These are phyloP conservation scores for Mycena latifolia DNA, from an alignment of 768 basidiomycete genomes.

Conservation along the genomic window DNA sequence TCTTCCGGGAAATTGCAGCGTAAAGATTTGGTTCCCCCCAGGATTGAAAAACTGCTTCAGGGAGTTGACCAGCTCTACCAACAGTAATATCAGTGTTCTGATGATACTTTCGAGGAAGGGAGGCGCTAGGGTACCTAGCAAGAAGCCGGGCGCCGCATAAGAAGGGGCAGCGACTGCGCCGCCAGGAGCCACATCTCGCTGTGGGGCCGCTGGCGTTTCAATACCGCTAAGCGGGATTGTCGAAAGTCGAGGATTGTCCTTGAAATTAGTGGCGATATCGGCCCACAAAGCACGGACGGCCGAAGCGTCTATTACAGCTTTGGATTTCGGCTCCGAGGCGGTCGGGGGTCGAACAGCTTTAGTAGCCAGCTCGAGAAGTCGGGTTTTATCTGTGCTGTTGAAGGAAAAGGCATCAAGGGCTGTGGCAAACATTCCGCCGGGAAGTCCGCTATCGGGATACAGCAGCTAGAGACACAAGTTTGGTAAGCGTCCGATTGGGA, in stretches of 20 bases:
- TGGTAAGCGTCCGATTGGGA: too few species aligned
- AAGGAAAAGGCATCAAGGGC: slow-evolving; percentile 9
- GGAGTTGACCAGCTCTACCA: background rate
- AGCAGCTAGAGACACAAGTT: slow-evolving; percentile 11
- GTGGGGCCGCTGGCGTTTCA: background rate
- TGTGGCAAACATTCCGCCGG: background rate
- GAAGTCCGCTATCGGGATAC: slow-evolving; percentile 15
- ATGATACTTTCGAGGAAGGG: too few species aligned
- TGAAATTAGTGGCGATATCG: background rate
- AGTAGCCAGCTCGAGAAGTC: background rate
- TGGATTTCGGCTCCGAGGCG: too few species aligned
- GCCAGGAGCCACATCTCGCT: background rate
- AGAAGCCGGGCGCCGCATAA: background rate
- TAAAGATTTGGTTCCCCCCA: slow-evolving; percentile 41
- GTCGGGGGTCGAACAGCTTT: background rate
- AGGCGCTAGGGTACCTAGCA: too few species aligned
- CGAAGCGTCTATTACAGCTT: background rate
- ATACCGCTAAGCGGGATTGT: background rate
- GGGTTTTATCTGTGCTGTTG: background rate
- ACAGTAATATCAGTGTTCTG: background rate
- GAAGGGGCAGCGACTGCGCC: too few species aligned
- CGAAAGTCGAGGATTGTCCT: slow-evolving; percentile 1
- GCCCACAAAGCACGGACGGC: background rate
- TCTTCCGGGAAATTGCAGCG: slow-evolving; percentile 45
- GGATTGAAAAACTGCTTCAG: slow-evolving; percentile 39